These are phyloP conservation scores for Candida sanyaensis DNA, from an alignment of 1,139 yeast species.

Conservation along the genomic window DNA sequence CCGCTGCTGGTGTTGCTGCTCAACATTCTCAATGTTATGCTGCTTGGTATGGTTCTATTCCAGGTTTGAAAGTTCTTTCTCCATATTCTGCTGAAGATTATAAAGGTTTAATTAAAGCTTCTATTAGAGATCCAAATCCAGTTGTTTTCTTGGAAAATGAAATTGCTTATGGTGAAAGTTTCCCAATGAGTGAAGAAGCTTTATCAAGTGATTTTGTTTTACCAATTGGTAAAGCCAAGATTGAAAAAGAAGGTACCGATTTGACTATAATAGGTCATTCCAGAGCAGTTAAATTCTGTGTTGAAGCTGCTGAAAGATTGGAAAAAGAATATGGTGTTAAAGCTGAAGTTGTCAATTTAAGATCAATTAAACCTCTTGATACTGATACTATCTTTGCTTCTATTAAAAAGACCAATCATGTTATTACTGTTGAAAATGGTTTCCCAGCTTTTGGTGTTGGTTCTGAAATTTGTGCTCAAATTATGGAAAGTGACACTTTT, in stretches of 20 bases:
- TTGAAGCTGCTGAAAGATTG: conserved; percentile 87
- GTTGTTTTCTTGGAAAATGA: conserved; percentile 96
- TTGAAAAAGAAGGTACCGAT: conserved; percentile 92
- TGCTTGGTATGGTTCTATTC: conserved; percentile 98
- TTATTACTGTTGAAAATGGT: conserved; percentile 94
- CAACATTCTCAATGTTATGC: conserved; percentile 98
- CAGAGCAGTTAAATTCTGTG: conserved; percentile 82
- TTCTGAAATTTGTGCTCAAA: conserved; percentile 95
- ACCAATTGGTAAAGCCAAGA: conserved; percentile 95
- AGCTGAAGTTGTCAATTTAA: conserved; percentile 93
- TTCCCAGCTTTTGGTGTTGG: conserved; percentile 99
- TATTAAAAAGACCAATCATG: conserved; percentile 95
- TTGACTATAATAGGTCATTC: conserved; percentile 88
- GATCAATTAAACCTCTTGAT: conserved; percentile 97
- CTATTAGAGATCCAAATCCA: conserved; percentile 98
- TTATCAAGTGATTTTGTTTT: conserved; percentile 83
- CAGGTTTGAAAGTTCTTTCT: conserved; percentile 94
- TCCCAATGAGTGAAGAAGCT: conserved; percentile 88
- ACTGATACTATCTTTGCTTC: conserved; percentile 82
- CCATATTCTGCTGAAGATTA: conserved; percentile 97
- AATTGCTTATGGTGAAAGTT: conserved; percentile 88
- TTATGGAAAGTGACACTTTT: conserved; percentile 98
- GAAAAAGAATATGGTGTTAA: conserved; percentile 83
- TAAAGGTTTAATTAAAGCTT: conserved; percentile 93
- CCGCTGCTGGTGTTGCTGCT: conserved; percentile 99